Conservation (phyloP, 2,329 filamentous ascomycete species). For the Allantophomopsis lycopodina region DNA sequence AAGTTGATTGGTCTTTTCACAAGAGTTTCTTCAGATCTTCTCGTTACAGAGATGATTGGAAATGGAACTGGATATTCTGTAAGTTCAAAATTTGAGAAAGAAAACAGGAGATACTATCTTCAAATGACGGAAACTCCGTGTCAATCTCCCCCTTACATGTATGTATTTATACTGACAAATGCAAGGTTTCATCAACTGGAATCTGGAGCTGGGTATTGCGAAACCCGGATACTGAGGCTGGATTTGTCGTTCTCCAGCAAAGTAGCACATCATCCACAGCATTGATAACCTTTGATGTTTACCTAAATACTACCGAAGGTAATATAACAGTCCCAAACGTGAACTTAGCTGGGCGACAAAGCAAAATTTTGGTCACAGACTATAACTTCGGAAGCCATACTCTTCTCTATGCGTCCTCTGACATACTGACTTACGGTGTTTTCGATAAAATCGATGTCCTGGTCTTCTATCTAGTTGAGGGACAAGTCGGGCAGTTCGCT, state of each 20-base stretch:
- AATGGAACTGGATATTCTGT: constrained; percentile 35
- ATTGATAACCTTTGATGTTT: constrained; percentile 30
- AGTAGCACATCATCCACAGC: constrained; percentile 26
- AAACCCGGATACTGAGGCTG: constrained; percentile 32
- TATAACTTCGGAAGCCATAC: constrained; percentile 31
- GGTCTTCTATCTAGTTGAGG: constrained; percentile 32
- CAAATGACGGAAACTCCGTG: constrained; percentile 9
- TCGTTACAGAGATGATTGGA: constrained; percentile 37
- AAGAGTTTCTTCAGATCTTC: constrained; percentile 31
- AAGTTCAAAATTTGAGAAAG: constrained; percentile 2
- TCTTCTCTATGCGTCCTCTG: constrained; percentile 35
- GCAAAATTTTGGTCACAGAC: constrained; percentile 39
- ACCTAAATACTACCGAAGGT: constrained; percentile 31
- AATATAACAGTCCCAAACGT: constrained; percentile 27
- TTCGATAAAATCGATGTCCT: constrained; percentile 31
- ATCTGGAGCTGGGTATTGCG: constrained; percentile 37
- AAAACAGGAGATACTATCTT: neutral
- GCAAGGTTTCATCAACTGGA: constrained; percentile 18
- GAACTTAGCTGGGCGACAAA: constrained; percentile 35
- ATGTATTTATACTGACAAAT: constrained; percentile 1
- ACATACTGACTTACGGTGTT: constrained; percentile 31
- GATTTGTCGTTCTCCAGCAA: constrained; percentile 36
- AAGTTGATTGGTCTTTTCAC: constrained; percentile 41
- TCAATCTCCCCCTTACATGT: neutral
- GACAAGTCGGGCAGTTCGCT: constrained; percentile 33